These are phyloP conservation scores for Phytophthora cactorum DNA, from an alignment of 352 stramenopile species.

Conservation along the genomic window DNA sequence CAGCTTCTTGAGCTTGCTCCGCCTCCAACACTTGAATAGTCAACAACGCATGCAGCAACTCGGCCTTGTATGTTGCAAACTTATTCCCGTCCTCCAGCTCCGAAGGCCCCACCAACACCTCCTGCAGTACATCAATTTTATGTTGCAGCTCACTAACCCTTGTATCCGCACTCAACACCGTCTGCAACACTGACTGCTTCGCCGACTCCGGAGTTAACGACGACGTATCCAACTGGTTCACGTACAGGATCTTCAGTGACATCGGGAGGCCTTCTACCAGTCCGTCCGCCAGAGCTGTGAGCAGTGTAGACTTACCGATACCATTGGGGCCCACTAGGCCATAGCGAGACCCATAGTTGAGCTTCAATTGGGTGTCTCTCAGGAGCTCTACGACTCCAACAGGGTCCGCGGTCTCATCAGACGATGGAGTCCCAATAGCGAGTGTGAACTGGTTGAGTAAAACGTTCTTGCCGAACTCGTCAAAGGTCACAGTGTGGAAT, in stretches of 20 bases:
- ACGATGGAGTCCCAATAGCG: constrained; percentile 32
- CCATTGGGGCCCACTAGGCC: constrained; percentile 88
- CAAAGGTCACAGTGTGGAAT: constrained; percentile 67
- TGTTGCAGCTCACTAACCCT: constrained; percentile 44
- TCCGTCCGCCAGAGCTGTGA: constrained; percentile 93
- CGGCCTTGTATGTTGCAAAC: constrained; percentile 45
- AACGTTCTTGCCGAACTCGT: constrained; percentile 68
- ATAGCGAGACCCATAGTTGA: constrained; percentile 79
- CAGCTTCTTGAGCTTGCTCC: constrained; percentile 36
- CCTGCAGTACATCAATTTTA: constrained; percentile 48
- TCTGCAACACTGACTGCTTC: constrained; percentile 48
- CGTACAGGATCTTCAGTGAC: constrained; percentile 60
- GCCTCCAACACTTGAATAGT: constrained; percentile 47
- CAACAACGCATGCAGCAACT: constrained; percentile 45
- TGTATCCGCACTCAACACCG: constrained; percentile 51
- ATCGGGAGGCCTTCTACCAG: constrained; percentile 64
- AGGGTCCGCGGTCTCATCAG: constrained; percentile 15
- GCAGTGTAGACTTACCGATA: constrained; percentile 92
- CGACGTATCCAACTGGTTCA: constrained; percentile 66
- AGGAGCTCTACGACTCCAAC: constrained; percentile 57
- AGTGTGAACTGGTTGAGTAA: constrained; percentile 64
- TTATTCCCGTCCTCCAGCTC: background rate
- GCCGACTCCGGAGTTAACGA: constrained; percentile 32
- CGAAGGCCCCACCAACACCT: constrained; percentile 26
- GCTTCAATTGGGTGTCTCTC: constrained; percentile 70